Conservation (phyloP, 1,284 basidiomycete genomes). For the Exsudoporus floridanus region DNA sequence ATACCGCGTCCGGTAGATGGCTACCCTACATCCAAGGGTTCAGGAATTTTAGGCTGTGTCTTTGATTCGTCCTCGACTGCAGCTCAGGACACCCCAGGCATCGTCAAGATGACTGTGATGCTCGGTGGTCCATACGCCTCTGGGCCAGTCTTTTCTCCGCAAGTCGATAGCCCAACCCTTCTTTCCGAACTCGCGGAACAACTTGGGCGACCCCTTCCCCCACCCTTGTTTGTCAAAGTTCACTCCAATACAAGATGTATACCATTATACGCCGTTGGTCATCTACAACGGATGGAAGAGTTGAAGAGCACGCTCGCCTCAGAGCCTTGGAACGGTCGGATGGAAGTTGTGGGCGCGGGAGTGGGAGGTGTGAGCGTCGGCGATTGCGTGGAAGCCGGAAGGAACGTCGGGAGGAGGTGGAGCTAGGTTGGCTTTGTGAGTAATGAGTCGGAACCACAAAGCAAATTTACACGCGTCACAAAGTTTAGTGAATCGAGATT, state of each 20-base stretch:
- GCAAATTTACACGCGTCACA: constrained; percentile 16
- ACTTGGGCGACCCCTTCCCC: constrained; percentile 52
- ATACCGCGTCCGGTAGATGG: constrained; percentile 70
- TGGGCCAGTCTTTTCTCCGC: constrained; percentile 6
- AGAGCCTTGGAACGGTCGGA: constrained; percentile 52
- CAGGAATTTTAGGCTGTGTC: constrained; percentile 76
- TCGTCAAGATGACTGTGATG: constrained; percentile 86
- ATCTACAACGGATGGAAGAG: constrained; percentile 67
- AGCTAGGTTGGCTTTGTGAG: constrained; percentile 27
- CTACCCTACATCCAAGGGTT: constrained; percentile 41
- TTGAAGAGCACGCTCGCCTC: constrained; percentile 48
- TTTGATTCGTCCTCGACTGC: constrained; percentile 80
- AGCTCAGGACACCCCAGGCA: constrained; percentile 56
- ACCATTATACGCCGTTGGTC: constrained; percentile 78
- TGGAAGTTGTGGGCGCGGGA: constrained; percentile 83
- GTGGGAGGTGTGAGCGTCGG: constrained; percentile 89
- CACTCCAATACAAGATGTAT: constrained; percentile 75
- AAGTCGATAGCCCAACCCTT: constrained; percentile 32
- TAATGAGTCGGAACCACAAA: constrained; percentile 6
- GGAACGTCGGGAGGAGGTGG: constrained; percentile 50
- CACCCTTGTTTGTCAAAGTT: constrained; percentile 57
- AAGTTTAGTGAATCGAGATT: constrained; percentile 13
- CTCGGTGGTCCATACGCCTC: constrained; percentile 69
- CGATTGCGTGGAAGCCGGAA: constrained; percentile 81
- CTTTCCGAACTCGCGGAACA: constrained; percentile 48